Evolutionary conservation across 495 filamentous ascomycete species (phyloP), one percentile per base, ranked within the genome.

Genomic region (Aspergillus cristatus): DNA sequence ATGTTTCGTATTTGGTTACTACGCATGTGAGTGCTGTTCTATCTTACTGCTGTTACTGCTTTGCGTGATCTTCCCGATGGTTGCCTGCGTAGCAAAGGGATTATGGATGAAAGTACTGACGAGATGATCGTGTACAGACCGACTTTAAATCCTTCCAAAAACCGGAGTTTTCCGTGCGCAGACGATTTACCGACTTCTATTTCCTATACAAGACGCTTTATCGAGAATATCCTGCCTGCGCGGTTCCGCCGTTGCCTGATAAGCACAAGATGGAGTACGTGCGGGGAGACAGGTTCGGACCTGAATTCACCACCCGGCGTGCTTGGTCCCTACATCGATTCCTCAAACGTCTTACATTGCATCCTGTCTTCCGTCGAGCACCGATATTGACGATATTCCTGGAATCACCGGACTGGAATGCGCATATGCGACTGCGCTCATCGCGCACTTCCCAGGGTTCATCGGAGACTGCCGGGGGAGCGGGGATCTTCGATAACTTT

Each of bases 181-280:
- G 91, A 42, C 82, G 91, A 45, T 98, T 95, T 57, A 95, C 88
- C 38, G 91, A 98, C 60, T 98, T 98, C 57, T 82, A 93, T 43
- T 98, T 95, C 55, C 79, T 98, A 38, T 95, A 84, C 71, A 97
- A 94, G 60, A 78, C 78, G 18, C 76, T 98, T 28, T 79, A 70
- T 37, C 76, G 78, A 47, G 86, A 96, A 52, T 97, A 87, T 51
- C 86, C 87, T 22, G 82, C 81, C 55, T 86, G 79, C 64, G 93
- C 91, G 29, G 88, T 98, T 10, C 91, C 91, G 28, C 91, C 91
- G 33, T 69, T 97, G 41, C 91, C 91, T 32, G 91, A 97, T 59
- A 98, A 98, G 65, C 89, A 97, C 71, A 94, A 94, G 57, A 91
- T 98, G 84, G 85, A 91, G 51, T 95, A 96, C 51, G 93, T 96